These are phyloP conservation scores for Aspergillus felis DNA, from an alignment of 2,329 filamentous ascomycete species.

Conservation along the genomic window DNA sequence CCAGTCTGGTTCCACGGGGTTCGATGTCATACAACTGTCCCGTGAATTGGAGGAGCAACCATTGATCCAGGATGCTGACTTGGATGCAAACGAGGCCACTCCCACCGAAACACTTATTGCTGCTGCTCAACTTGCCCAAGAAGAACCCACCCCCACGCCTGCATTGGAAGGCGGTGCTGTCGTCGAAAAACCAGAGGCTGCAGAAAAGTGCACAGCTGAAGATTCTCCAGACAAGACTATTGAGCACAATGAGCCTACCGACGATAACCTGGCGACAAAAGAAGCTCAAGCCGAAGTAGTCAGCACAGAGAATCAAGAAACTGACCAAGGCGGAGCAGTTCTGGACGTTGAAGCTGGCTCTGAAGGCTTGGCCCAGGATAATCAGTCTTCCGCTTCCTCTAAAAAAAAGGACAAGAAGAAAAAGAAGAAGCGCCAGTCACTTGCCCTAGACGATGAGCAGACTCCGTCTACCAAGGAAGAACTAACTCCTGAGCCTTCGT, in stretches of 20 bases:
- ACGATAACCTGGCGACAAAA: background rate
- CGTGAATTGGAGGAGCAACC: background rate
- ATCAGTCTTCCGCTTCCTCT: background rate
- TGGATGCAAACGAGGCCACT: background rate
- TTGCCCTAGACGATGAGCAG: conserved; percentile 2
- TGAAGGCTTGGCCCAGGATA: background rate
- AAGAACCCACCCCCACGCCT: background rate
- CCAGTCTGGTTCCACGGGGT: background rate
- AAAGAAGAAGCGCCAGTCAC: conserved; percentile 13
- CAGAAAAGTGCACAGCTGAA: background rate
- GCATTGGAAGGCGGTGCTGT: background rate
- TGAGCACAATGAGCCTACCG: background rate
- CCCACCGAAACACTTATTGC: background rate
- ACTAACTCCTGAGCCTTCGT: background rate
- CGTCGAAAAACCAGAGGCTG: background rate
- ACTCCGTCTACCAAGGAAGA: background rate
- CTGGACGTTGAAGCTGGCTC: background rate
- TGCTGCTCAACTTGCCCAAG: background rate
- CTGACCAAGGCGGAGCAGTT: background rate
- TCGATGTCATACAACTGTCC: background rate
- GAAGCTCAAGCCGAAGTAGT: background rate
- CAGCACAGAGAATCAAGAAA: background rate
- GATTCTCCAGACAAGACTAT: background rate
- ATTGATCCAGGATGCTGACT: background rate
- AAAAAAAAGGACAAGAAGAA: background rate